Evolutionary conservation across 495 filamentous ascomycete genomes (phyloP), one percentile per base, ranked within the genome.

Genomic region (Talaromyces trachyspermus): DNA sequence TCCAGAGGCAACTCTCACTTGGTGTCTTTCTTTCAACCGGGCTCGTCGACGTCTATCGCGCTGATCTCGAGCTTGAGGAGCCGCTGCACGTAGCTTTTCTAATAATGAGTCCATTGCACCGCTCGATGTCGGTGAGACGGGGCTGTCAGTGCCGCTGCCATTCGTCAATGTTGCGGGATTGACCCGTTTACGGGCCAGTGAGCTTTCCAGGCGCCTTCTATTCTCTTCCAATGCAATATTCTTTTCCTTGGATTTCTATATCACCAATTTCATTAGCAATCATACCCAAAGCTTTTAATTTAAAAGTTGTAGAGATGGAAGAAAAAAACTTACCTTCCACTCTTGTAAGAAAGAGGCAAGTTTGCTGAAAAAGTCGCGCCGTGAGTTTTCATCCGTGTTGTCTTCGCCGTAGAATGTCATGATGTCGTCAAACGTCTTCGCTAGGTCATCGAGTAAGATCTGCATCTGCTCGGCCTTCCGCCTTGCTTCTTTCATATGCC

Each of bases 361-460:
- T 70, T 97, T 97, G 41, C 83, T 75, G 55, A 98, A 98, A 77
- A 98, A 98, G 59, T 95, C 91, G 51, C 94, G 78, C 46, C 91
- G 80, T n/a, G 89, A 87, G 60, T 86, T 92, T 25, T 98, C 92
- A 60, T 98, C 94, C 12, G 75, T 73, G 26, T 84, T 82, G 60
- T 98, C 94, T 66, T 98, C 92, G 48, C 92, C 92, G 60, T 95
- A 98, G 70, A 96, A 96, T 17, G 82, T 77, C 82, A 98, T 88
- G 50, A 97, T 95, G 64, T 96, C 89, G 53, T 96, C 86, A 67
- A 90, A 97, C 4, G 85, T 84, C 53, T 85, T 80, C 42, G 77
- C 68, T 89, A 95, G 95, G 56, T 95, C 89, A 51, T 95, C 90
- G 14, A 97, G 69, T 61, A 95, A 95, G 20, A 97, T 72, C 57